Base-by-base conservation (phyloP, 2,329 filamentous ascomycete species). In the Hymenoscyphus occultus region DNA sequence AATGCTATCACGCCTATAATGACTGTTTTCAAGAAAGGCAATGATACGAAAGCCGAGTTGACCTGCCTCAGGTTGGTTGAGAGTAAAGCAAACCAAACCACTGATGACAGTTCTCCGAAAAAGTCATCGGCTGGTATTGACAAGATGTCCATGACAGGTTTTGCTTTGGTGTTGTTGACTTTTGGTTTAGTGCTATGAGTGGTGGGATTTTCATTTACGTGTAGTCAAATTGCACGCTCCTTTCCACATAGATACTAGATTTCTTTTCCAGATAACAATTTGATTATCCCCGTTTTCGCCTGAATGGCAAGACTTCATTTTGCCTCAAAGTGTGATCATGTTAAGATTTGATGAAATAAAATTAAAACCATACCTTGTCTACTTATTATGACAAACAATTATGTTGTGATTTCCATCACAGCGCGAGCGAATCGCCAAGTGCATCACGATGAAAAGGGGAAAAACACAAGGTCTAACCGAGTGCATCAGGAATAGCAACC, bases 11-110 rank as follows among this genome's bases (percentile, higher is more conserved):
- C 56, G 7, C 56, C 56, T 5, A 28, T 57, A 13, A 32, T 57
- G 56, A 57, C 56, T 14, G 9, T 57, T n/a, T 57, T 57, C 32
- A 57, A 39, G 56, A 57, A 57, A 35, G 56, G 56, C 28, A 39
- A 57, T 57, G 56, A 57, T n/a, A 57, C 56, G n/a, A 57, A 22
- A 57, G 56, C 56, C 32, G 56, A 39, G n/a, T 39, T 57, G 28
- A 57, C 56, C 4, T 57, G 56, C 56, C 56, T 57, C 56, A 57
- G 32, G 19, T 57, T 57, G 28, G 56, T 57, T 14, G 56, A 57
- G 56, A 57, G 56, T 28, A 57, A 57, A 28, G 56, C 56, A 3
- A 57, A 57, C 13, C 56, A 57, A 13, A 57, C 56, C n/a, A 57
- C 56, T n/a, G 22, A 12, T 13, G 56, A 57, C 22, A 22, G 7